Evolutionary conservation across 2,329 filamentous ascomycete genomes (phyloP).

Genomic region (Ascochyta rabiei): DNA sequence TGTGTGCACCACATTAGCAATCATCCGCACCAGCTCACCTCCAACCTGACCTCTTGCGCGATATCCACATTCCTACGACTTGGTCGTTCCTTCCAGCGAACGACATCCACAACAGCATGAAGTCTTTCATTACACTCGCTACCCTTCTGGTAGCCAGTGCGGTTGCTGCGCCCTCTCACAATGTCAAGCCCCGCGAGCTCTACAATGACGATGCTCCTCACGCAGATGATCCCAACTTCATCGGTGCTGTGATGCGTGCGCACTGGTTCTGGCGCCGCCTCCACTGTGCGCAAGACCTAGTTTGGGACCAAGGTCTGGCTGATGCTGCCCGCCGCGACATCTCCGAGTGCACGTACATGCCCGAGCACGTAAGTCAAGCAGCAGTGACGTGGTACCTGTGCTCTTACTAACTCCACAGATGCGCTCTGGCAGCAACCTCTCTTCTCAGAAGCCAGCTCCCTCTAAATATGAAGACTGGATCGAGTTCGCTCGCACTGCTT

Average conservation of each 20-base stretch:
- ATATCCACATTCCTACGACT: slow-evolving; percentile 16
- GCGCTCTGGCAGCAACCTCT: slow-evolving; percentile 44
- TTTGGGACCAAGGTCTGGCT: slow-evolving; percentile 40
- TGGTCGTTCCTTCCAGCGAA: slow-evolving; percentile 12
- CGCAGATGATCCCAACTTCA: slow-evolving; percentile 38
- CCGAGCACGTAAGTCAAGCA: slow-evolving; percentile 34
- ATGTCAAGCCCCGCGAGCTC: slow-evolving; percentile 23
- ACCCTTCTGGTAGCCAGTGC: slow-evolving; percentile 29
- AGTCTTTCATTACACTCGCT: slow-evolving; percentile 27
- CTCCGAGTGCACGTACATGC: slow-evolving; percentile 30
- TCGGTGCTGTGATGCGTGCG: slow-evolving; percentile 40
- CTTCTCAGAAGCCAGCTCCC: slow-evolving; percentile 32
- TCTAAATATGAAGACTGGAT: slow-evolving; percentile 34
- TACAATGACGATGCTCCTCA: slow-evolving; percentile 30
- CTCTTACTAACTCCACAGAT: slow-evolving; percentile 28
- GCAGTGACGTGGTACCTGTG: too few species aligned
- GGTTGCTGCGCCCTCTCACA: slow-evolving; percentile 28
- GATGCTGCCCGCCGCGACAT: slow-evolving; percentile 33
- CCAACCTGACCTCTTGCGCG: slow-evolving; percentile 19
- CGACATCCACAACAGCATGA: slow-evolving; percentile 31
- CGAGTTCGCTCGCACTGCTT: slow-evolving; percentile 34
- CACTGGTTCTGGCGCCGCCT: slow-evolving; percentile 47
- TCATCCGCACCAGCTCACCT: slow-evolving; percentile 8
- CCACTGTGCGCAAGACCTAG: slow-evolving; percentile 45
- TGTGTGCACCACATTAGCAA: slow-evolving; percentile 1